A percentile compares a stretch with the other conserved stretches of the same genome.
Evolutionary conservation across 768 basidiomycete species (phyloP).

Genomic region (Mycena galopus): DNA sequence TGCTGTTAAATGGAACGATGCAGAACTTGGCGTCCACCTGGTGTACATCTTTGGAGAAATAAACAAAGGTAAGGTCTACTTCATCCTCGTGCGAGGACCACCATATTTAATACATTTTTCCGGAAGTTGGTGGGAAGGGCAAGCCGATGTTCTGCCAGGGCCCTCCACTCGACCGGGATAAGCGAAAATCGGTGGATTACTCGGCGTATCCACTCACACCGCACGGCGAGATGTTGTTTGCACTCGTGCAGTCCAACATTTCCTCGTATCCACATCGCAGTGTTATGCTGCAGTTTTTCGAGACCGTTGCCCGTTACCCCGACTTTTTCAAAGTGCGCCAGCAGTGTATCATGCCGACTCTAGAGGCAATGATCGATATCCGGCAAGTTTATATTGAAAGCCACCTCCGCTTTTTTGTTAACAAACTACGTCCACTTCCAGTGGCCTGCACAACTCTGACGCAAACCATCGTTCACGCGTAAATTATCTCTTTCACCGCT

Average conservation of each 20-base stretch:
- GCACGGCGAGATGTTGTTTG: constrained; percentile 90
- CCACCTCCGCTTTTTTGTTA: background rate
- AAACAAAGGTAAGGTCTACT: constrained; percentile 76
- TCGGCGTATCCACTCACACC: constrained; percentile 87
- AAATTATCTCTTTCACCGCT: constrained; percentile 94
- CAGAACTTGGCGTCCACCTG: constrained; percentile 93
- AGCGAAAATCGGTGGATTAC: constrained; percentile 76
- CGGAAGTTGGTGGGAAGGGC: constrained; percentile 80
- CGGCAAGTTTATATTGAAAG: constrained; percentile 65
- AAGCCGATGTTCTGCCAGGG: constrained; percentile 89
- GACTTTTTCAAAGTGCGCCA: constrained; percentile 97
- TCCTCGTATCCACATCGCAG: constrained; percentile 85
- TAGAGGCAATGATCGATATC: constrained; percentile 89
- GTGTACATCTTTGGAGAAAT: constrained; percentile 96
- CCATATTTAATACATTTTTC: constrained; percentile 24
- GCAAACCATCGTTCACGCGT: constrained; percentile 78
- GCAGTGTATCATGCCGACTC: constrained; percentile 86
- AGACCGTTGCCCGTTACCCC: constrained; percentile 90
- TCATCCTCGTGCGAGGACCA: background rate
- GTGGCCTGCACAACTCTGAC: constrained; percentile 88
- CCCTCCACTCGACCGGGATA: constrained; percentile 75
- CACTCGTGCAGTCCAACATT: constrained; percentile 87
- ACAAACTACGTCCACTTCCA: constrained; percentile 45
- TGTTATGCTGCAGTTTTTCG: constrained; percentile 93
- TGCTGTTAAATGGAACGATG: constrained; percentile 88